Evolutionary conservation across 176 grass and related monocot species (phyloP).

Genomic region (Dendrocalamus sinicus): DNA sequence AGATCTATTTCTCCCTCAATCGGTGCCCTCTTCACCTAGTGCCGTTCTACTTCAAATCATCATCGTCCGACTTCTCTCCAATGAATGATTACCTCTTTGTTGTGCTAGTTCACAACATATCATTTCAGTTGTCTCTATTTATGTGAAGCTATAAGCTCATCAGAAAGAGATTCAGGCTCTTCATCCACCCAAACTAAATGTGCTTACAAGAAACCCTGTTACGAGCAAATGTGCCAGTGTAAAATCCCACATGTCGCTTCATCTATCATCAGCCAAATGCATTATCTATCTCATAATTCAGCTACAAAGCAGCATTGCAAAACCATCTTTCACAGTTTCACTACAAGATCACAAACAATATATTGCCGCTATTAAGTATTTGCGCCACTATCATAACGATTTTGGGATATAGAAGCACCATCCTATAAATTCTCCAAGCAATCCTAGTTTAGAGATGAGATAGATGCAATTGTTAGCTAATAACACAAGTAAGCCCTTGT

Average conservation of each 20-base stretch:
- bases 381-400: background rate
- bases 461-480: conserved; percentile 2
- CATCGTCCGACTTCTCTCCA: too few relatives aligned
- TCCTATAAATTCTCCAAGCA: conserved; percentile 32
- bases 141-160: conserved; percentile 8
- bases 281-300: conserved; percentile 24
- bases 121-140: conserved; percentile 12
- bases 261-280: conserved; percentile 20
- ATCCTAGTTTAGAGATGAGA: conserved; percentile 7
- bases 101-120: background rate
- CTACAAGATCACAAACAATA: background rate
- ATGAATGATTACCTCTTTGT: too few relatives aligned
- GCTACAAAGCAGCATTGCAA: background rate
- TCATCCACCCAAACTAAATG: background rate
- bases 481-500: conserved; percentile 20
- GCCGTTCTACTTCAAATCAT: too few relatives aligned
- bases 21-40: too few relatives aligned
- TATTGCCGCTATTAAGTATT: background rate
- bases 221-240: background rate
- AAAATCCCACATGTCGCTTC: background rate
- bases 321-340: background rate
- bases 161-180: background rate
- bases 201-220: conserved; percentile 11
- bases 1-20: too few relatives aligned
- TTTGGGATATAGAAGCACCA: background rate